Base-by-base conservation (phyloP, 2,329 filamentous ascomycete genomes). In the Ceratocystiopsis minuta region DNA sequence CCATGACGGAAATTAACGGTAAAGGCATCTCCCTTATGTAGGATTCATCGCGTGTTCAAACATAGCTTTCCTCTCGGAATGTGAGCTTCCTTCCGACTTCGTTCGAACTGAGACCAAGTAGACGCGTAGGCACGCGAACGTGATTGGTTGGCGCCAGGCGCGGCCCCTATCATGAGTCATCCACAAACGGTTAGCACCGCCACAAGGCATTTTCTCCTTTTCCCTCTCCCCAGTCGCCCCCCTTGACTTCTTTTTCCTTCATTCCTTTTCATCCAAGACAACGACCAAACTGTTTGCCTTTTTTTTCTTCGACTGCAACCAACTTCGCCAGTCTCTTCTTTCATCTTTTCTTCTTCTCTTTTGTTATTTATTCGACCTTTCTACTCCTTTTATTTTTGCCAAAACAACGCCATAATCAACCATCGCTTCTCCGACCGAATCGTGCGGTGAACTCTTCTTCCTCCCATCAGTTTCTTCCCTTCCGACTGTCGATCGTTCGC, bases 291-390 rank as follows among this genome's bases (percentile, higher is more conserved):
- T 43, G 45, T 41, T 39, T 47, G 47, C 43, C 42, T 44, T 40
- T 46, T 49, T 45, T 50, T 49, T 49, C 49, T 46, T 49, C 45
- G 55, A 49, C 50, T 53, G 53, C 55, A 58, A 49, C 55, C 54
- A 57, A 55, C 55, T 55, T 58, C 52, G 52, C 45, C 45, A 48
- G 53, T 53, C 55, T 48, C 17, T 33, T 38, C 16, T 37, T 38
- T 18, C 20, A 11, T 18, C 35, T 16, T 40, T 32, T 34, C 33
- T 38, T 39, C 24, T 38, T 34, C n/a, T 24, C 14, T n/a, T 40
- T 32, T 40, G 37, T 37, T 7, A 13, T 16, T 18, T 40, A 14
- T 34, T 40, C 20, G n/a, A 43, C 34, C 33, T 14, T 24, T 13
- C 31, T n/a, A 31, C n/a, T 34, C 20, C 31, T 15, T 40, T 43